phyloP scores from a whole-genome alignment of 805 yeast genomes.

The Komagataella populi region DNA sequence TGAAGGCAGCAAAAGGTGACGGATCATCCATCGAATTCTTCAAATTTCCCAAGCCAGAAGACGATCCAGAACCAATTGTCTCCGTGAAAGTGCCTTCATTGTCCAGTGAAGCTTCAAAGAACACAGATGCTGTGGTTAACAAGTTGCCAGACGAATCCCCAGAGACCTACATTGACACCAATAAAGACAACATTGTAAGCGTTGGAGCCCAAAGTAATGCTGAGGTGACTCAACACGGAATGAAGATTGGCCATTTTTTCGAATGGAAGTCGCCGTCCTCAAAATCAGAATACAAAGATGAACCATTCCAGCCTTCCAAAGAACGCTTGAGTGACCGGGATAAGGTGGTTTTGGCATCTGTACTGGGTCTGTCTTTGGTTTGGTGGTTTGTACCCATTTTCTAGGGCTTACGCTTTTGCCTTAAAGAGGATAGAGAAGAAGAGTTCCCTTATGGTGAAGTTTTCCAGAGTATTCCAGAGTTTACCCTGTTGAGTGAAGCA shows the following conservation, averaged over 20 bases:
- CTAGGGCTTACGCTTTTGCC: background rate
- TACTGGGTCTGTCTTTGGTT: background rate
- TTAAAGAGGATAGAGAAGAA: background rate
- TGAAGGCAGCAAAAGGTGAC: slow-evolving; percentile 35
- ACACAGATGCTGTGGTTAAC: slow-evolving; percentile 2
- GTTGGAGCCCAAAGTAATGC: background rate
- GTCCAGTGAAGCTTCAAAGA: slow-evolving; percentile 13
- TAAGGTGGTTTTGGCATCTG: background rate
- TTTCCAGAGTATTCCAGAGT: background rate
- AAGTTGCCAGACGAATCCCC: background rate
- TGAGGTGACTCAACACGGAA: background rate
- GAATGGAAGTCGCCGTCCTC: background rate
- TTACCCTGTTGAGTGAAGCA: background rate
- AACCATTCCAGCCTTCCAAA: background rate
- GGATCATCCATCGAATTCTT: slow-evolving; percentile 43
- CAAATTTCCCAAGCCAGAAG: slow-evolving; percentile 26
- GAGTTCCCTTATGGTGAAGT: background rate
- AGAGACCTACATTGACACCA: background rate
- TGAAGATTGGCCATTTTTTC: background rate
- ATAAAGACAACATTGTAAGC: background rate
- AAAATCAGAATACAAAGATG: background rate
- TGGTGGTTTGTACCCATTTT: background rate
- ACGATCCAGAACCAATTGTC: slow-evolving; percentile 10
- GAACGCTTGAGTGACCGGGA: background rate
- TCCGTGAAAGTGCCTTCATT: slow-evolving; percentile 14